Conservation (phyloP, 768 basidiomycete species). For the Boletus tylopilopsis region DNA sequence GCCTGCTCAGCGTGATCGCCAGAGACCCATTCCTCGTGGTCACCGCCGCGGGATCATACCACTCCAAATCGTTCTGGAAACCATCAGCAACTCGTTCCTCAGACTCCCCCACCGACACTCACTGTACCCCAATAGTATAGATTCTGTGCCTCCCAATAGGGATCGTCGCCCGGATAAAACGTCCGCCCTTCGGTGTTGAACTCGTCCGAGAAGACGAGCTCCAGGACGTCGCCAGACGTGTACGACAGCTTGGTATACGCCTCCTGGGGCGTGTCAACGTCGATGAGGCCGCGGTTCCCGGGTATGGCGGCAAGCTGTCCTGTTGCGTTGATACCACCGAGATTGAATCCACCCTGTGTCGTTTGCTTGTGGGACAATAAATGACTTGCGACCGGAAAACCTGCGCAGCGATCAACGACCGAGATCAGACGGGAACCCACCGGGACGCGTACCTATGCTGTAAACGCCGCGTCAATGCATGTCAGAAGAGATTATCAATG, state of each 20-base stretch:
- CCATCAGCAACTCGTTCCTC: slow-evolving; percentile 1
- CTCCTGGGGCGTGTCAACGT: slow-evolving; percentile 49
- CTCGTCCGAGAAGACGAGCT: slow-evolving; percentile 78
- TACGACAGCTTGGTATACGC: slow-evolving; percentile 40
- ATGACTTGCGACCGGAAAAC: slow-evolving; percentile 49
- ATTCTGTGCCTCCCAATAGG: slow-evolving; percentile 53
- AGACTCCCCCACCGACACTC: slow-evolving; percentile 6
- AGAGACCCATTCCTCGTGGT: slow-evolving; percentile 51
- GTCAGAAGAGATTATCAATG: neutral
- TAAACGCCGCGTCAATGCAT: neutral
- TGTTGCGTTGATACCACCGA: slow-evolving; percentile 71
- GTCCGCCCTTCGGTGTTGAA: slow-evolving; percentile 70
- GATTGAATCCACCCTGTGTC: slow-evolving; percentile 57
- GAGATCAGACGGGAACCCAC: neutral
- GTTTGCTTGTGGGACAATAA: slow-evolving; percentile 37
- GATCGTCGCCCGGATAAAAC: slow-evolving; percentile 69
- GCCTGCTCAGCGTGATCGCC: slow-evolving; percentile 46
- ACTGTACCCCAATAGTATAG: slow-evolving; percentile 69
- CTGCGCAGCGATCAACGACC: slow-evolving; percentile 18
- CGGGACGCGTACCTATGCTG: slow-evolving; percentile 14
- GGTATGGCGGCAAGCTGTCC: slow-evolving; percentile 55
- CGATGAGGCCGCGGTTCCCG: slow-evolving; percentile 49
- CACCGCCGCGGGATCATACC: slow-evolving; percentile 54
- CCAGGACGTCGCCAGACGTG: slow-evolving; percentile 32
- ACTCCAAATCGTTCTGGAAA: slow-evolving; percentile 43